Evolutionary conservation across 2,329 filamentous ascomycete species (phyloP).

Genomic region (Arachnopeziza araneosa): DNA sequence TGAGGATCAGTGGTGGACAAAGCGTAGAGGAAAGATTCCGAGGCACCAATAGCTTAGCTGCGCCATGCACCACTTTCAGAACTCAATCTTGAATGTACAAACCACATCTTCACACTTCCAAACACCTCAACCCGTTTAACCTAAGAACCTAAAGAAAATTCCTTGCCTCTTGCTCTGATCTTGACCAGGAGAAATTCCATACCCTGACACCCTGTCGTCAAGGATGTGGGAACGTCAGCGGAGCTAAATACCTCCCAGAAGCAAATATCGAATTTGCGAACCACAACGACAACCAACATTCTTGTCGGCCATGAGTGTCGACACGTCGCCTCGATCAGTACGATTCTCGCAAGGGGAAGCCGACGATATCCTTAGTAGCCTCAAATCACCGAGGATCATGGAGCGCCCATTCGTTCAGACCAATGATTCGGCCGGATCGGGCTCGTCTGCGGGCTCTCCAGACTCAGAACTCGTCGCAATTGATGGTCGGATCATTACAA

Average conservation of each 20-base stretch:
- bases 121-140: neutral
- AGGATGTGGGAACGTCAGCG: neutral
- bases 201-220: neutral
- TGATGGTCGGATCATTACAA: neutral
- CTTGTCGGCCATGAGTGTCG: slow-evolving; percentile 30
- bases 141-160: too few species aligned
- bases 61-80: neutral
- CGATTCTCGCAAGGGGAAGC: slow-evolving; percentile 47
- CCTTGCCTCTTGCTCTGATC: neutral
- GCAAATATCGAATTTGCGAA: neutral
- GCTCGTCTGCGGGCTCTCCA: slow-evolving; percentile 35
- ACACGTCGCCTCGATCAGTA: slow-evolving; percentile 50
- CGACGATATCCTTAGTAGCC: slow-evolving; percentile 37
- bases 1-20: neutral
- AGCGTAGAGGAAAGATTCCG: neutral
- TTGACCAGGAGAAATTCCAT: neutral
- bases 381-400: slow-evolving; percentile 33
- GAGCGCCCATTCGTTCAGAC: slow-evolving; percentile 28
- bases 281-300: neutral
- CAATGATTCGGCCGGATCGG: slow-evolving; percentile 44
- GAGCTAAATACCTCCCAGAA: neutral
- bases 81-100: neutral
- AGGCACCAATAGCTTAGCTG: too few species aligned
- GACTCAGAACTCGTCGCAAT: slow-evolving; percentile 16
- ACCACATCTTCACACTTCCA: neutral